These are phyloP conservation scores for Malbranchea zuffiana DNA, from an alignment of 2,329 filamentous ascomycete species.

Conservation along the genomic window DNA sequence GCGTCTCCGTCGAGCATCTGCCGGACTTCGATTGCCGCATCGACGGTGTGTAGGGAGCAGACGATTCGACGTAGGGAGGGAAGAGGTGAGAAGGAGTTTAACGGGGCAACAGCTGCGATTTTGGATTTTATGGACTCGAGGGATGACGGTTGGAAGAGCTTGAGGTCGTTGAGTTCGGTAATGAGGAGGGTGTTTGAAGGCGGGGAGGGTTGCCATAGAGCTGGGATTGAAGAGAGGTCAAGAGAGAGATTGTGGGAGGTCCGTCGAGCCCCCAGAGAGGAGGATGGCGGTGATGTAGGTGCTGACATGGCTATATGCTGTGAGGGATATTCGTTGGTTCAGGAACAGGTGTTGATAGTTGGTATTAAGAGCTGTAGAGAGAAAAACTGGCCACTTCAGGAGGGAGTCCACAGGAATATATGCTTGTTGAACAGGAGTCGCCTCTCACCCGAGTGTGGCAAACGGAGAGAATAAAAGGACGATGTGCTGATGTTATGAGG, in stretches of 20 bases:
- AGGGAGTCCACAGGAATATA: no score
- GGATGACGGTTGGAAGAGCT: slow-evolving; percentile 37
- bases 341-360: no score
- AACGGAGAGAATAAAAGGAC: no score
- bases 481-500: no score
- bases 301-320: no score
- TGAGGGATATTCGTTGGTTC: no score
- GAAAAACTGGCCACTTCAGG: no score
- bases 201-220: slow-evolving; percentile 36
- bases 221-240: slow-evolving; percentile 37
- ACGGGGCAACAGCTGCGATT: slow-evolving; percentile 31
- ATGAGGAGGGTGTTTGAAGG: slow-evolving; percentile 43
- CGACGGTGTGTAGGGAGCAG: slow-evolving; percentile 36
- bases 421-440: no score
- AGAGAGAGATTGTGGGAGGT: slow-evolving; percentile 30
- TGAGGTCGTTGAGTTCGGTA: slow-evolving; percentile 37
- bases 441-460: no score
- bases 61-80: slow-evolving; percentile 42
- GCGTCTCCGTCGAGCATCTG: slow-evolving; percentile 32
- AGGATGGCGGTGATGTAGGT: slow-evolving; percentile 20
- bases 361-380: no score
- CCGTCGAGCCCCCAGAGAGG: slow-evolving; percentile 15
- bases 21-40: slow-evolving; percentile 35
- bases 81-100: slow-evolving; percentile 43
- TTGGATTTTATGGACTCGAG: slow-evolving; percentile 34